Base-by-base conservation (phyloP, 2,329 filamentous ascomycete species). In the Fusarium gaditjirri region DNA sequence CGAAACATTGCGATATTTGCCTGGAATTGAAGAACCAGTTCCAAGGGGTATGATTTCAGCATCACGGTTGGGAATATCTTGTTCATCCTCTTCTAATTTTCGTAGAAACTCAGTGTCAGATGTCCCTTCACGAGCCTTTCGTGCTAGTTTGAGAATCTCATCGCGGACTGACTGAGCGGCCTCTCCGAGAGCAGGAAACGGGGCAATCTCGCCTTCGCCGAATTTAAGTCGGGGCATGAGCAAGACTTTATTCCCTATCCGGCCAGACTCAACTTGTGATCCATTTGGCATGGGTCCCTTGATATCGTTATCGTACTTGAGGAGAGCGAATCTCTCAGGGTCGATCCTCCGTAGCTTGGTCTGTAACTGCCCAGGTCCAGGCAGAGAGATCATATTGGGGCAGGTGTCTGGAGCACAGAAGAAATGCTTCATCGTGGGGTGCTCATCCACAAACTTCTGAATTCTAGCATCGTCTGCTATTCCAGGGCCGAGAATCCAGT, bases 1-100 rank as follows among this genome's bases (percentile, higher is more conserved):
- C 16, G 95, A 97, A 25, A 99, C 96, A 79, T 98, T 99, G 76
- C 96, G 93, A 81, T 98, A 96, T 80, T 97, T 97, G 38, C 94
- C 97, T 4, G 96, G 96, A 21, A 93, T 80, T 1, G 95, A 93
- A 6, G 95, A 98, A 13, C 96, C 96, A 6, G 96, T 99, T 10
- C 96, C 96, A 2, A 99, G 88, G 3, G 94, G 90, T 42, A 95
- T 92, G 53, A 99, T 89, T 80, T 98, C 94, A 1, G 92, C 90
- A 75, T 98, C 91, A 38, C 89, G 87, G 72, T 90, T 89, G 5
- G 93, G 92, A 5, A 97, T 88, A 68, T 91, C 88, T n/a, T 86
- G 82, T 70, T 91, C 89, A 17, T 85, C 80, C 44, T 85, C 80
- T 35, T 87, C 82, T 6, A 90, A 84, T 80, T 76, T 83, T 57